Conservation (phyloP, 306 rosid genomes). For the Dicorynia guianensis region DNA sequence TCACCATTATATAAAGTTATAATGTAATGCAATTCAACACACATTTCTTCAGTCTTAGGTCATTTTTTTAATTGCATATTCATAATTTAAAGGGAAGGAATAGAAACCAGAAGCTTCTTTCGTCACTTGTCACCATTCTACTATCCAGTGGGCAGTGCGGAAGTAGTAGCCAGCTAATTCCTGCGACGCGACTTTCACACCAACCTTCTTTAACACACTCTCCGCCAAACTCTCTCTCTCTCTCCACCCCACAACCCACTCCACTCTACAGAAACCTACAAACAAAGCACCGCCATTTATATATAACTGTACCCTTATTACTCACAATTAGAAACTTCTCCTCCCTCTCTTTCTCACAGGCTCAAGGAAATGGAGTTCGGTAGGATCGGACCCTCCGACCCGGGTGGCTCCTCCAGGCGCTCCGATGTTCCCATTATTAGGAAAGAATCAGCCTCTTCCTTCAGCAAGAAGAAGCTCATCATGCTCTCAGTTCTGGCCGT, state of each 20-base stretch:
- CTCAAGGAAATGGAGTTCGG: slow-evolving; percentile 62
- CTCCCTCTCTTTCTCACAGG: neutral
- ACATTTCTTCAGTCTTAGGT: too few species aligned
- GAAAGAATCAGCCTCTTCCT: neutral
- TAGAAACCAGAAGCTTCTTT: neutral
- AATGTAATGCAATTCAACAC: neutral
- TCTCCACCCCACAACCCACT: slow-evolving; percentile 4
- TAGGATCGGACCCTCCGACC: slow-evolving; percentile 46
- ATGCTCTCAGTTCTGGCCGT: slow-evolving; percentile 55
- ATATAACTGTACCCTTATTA: slow-evolving; percentile 23
- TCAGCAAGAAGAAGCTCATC: slow-evolving; percentile 45
- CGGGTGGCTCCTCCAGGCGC: slow-evolving; percentile 34
- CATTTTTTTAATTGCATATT: neutral
- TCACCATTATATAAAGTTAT: slow-evolving; percentile 9
- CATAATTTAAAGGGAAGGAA: neutral
- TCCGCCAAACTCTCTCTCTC: slow-evolving; percentile 29
- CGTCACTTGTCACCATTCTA: too few species aligned
- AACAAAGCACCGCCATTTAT: slow-evolving; percentile 31
- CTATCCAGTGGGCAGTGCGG: slow-evolving; percentile 46
- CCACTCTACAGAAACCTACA: neutral
- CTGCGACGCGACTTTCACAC: slow-evolving; percentile 64
- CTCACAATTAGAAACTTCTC: neutral
- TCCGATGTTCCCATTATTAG: neutral
- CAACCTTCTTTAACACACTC: slow-evolving; percentile 44
- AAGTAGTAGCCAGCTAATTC: slow-evolving; percentile 84